A percentile compares a stretch with the other conserved stretches of the same genome.
Conservation (phyloP, 768 basidiomycete genomes). For the Phanerochaete carnosa region DNA sequence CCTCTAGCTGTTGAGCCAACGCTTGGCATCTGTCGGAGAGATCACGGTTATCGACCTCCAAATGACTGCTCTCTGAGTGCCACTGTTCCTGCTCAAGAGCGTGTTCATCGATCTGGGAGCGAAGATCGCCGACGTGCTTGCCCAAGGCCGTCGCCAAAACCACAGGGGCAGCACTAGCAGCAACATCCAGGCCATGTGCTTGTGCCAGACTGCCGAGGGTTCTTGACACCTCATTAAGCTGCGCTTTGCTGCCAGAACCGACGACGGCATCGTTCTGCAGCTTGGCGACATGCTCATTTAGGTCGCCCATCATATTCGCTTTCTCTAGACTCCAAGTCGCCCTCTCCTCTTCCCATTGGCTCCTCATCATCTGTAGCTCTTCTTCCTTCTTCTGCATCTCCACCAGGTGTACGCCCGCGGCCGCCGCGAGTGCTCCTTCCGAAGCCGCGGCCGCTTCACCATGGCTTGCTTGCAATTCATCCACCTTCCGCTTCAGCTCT, state of each 20-base stretch:
- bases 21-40: constrained; percentile 19
- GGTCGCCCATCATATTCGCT: constrained; percentile 45
- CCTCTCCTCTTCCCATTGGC: constrained; percentile 42
- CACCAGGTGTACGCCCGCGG: constrained; percentile 27
- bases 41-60: constrained; percentile 17
- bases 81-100: constrained; percentile 21
- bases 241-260: constrained; percentile 17
- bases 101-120: constrained; percentile 17
- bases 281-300: constrained; percentile 41
- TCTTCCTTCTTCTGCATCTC: constrained; percentile 37
- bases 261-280: constrained; percentile 35
- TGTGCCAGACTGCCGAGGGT: constrained; percentile 51
- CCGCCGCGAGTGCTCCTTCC: constrained; percentile 35
- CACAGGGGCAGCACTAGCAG: constrained; percentile 23
- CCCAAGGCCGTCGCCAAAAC: constrained; percentile 25
- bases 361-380: constrained; percentile 39
- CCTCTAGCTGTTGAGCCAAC: constrained; percentile 19
- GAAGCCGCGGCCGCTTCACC: constrained; percentile 37
- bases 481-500: constrained; percentile 39
- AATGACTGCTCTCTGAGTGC: constrained; percentile 14
- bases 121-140: constrained; percentile 24
- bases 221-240: constrained; percentile 49
- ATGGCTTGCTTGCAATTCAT: constrained; percentile 39
- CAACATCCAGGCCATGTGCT: constrained; percentile 52
- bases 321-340: constrained; percentile 50